These are phyloP conservation scores for Hylodesmum podocarpum DNA, from an alignment of 306 rosid species.

Conservation along the genomic window DNA sequence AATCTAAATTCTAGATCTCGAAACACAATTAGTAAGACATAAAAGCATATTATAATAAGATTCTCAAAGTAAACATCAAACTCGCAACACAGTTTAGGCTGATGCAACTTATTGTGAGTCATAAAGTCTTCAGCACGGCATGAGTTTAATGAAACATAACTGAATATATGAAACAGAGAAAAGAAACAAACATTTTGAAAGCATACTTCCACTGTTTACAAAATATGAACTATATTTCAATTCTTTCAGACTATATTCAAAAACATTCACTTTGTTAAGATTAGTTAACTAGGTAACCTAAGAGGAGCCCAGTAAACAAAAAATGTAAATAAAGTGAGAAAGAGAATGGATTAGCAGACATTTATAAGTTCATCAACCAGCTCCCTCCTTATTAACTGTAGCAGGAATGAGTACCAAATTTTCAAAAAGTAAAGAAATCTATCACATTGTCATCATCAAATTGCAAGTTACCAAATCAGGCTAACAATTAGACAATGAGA, in stretches of 20 bases:
- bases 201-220: neutral
- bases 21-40: neutral
- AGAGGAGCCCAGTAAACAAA: conserved; percentile 8
- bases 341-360: neutral
- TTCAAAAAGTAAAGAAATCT: neutral
- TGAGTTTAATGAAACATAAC: neutral
- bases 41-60: neutral
- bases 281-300: neutral
- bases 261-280: neutral
- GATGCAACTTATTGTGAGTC: neutral
- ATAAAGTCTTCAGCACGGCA: neutral
- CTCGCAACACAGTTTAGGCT: neutral
- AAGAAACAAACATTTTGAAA: neutral
- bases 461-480: neutral
- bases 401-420: neutral
- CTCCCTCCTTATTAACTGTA: neutral
- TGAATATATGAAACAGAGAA: neutral
- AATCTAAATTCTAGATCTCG: conserved; percentile 8
- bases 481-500: neutral
- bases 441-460: neutral
- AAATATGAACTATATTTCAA: conserved; percentile 17
- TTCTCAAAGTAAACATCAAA: neutral
- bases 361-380: neutral
- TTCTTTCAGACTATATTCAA: neutral
- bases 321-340: neutral